Base-by-base conservation (phyloP, 1,139 yeast genomes). In the Zygosaccharomyces sapae region DNA sequence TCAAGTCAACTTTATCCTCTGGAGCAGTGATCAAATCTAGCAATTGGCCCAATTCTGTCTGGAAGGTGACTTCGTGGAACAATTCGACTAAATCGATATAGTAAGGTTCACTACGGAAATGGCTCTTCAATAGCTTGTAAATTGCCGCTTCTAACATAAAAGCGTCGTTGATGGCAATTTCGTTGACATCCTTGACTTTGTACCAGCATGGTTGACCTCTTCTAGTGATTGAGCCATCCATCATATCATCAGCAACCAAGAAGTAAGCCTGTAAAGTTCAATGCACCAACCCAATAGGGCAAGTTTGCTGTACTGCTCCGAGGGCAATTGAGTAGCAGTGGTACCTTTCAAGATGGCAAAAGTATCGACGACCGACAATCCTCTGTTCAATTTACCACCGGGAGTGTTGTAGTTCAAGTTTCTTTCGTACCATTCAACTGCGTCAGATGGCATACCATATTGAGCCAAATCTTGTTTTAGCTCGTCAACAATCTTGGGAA, bases 201-300 rank as follows among this genome's bases (percentile, higher is more conserved):
- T 90, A 94, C 98, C 98, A 94, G 72, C 99, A 94, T 58, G 96
- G 92, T 70, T 92, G 97, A 48, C 97, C 97, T 68, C 99, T 83
- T 76, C 99, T 86, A 41, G 98, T 94, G 69, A 88, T 86, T 33
- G 97, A 87, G 58, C 81, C 81, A 70, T 94, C 99, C 99, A 94
- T 94, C 80, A 94, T 94, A 69, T 94, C 99, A 68, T 94, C 99
- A 33, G 97, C 95, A 46, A 94, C 97, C 60, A 94, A 77, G 74
- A 94, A 94, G 69, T 88, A 92, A 2, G 97, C 98, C 71, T 94
- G 99, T 60, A 92, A 76, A 92, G 76, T 71, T 94, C 99, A 59
- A 94, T 82, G 58, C 90, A 78, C 98, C 98, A 94, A 18, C 99
- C 99, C 58, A 94, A 77, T 47, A 90, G 73, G 9, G 97, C 95